These are phyloP conservation scores for Pythium phragmiticola DNA, from an alignment of 352 stramenopile genomes.

Conservation along the genomic window DNA sequence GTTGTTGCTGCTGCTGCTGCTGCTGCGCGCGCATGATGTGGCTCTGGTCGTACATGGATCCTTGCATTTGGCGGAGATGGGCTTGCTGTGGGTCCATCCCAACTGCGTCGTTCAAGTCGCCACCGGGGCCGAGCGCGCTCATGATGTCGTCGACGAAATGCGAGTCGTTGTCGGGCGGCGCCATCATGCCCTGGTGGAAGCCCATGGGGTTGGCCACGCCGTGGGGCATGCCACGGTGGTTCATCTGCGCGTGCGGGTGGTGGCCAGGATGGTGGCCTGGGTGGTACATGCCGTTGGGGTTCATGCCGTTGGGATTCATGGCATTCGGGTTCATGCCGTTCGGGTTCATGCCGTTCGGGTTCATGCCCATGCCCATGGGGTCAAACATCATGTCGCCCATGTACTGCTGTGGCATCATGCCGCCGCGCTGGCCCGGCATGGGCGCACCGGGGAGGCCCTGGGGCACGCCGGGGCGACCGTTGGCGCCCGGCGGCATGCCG, in stretches of 20 bases:
- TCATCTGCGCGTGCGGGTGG: slow-evolving; percentile 35
- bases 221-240: slow-evolving; percentile 32
- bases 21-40: slow-evolving; percentile 49
- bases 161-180: slow-evolving; percentile 58
- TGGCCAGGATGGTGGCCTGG: slow-evolving; percentile 55
- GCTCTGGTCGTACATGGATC: slow-evolving; percentile 59
- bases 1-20: slow-evolving; percentile 29
- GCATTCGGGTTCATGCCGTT: too few relatives aligned
- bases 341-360: neutral
- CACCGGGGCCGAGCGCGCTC: slow-evolving; percentile 45
- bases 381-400: slow-evolving; percentile 83
- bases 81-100: slow-evolving; percentile 44
- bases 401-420: slow-evolving; percentile 57
- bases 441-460: slow-evolving; percentile 32
- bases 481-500: slow-evolving; percentile 36
- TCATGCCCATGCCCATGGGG: slow-evolving; percentile 56
- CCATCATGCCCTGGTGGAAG: slow-evolving; percentile 49
- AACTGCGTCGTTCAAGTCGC: slow-evolving; percentile 44
- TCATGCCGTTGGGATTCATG: slow-evolving; percentile 36
- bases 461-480: slow-evolving; percentile 30
- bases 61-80: slow-evolving; percentile 50
- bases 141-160: slow-evolving; percentile 75
- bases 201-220: slow-evolving; percentile 34
- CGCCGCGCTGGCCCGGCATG: slow-evolving; percentile 38
- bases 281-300: slow-evolving; percentile 44